A percentile compares a stretch with the other conserved stretches of the same genome.
Conservation (phyloP, 208 protist species). For the Trypanosoma scelopori region DNA sequence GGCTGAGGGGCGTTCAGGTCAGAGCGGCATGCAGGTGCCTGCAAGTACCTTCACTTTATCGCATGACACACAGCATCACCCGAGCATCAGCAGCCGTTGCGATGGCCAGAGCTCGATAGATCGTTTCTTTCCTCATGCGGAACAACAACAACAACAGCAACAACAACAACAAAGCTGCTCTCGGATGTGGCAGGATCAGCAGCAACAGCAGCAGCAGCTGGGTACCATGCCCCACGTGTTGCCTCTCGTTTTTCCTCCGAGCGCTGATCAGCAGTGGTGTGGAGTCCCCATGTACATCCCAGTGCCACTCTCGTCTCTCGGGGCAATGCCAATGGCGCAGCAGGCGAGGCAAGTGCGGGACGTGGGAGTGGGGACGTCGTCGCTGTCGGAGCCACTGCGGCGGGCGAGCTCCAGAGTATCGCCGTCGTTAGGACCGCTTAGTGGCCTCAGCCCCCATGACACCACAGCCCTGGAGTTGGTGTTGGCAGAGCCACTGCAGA, state of each 20-base stretch:
- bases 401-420: background rate
- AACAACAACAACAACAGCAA: background rate
- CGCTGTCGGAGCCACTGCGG: background rate
- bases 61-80: background rate
- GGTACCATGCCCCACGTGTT: constrained; percentile 1
- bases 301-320: constrained; percentile 13
- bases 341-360: background rate
- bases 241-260: constrained; percentile 3
- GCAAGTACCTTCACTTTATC: background rate
- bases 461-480: constrained; percentile 5
- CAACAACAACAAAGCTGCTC: background rate
- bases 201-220: background rate
- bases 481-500: constrained; percentile 13
- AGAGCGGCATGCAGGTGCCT: background rate
- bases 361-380: constrained; percentile 14
- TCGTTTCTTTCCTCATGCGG: background rate
- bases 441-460: background rate
- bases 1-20: too few relatives aligned
- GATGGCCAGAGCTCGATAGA: background rate
- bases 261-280: constrained; percentile 21
- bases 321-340: background rate
- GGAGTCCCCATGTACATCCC: constrained; percentile 25
- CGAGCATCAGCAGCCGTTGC: background rate
- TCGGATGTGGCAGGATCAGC: background rate
- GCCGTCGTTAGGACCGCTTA: too few relatives aligned